Percentiles rank a stretch among this genome's conserved stretches.
Evolutionary conservation across 2,329 filamentous ascomycete species (phyloP).

Genomic region (Thermothelomyces thermophilus): DNA sequence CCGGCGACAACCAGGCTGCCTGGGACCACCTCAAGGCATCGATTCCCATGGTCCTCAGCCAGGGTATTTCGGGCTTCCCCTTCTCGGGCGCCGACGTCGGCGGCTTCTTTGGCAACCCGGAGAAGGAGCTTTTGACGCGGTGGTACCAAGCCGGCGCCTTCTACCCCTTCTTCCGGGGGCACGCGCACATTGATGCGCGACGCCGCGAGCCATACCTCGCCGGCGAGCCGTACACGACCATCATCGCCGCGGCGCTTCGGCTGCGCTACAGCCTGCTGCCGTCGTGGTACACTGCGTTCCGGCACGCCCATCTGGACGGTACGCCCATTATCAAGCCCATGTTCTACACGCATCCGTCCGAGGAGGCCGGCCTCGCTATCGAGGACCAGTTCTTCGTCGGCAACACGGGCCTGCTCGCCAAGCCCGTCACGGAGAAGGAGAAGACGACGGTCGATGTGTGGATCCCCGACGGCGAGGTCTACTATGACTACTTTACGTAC

Average conservation of each 20-base stretch:
- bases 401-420: constrained; percentile 80
- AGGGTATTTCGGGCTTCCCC: constrained; percentile 87
- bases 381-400: constrained; percentile 94
- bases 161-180: constrained; percentile 96
- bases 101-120: constrained; percentile 96
- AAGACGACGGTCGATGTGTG: constrained; percentile 71
- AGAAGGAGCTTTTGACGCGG: constrained; percentile 80
- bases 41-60: constrained; percentile 87
- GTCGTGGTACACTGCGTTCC: constrained; percentile 95
- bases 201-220: constrained; percentile 88
- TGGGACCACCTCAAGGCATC: constrained; percentile 89
- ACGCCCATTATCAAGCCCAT: constrained; percentile 86
- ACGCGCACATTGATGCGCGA: constrained; percentile 93
- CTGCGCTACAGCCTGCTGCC: constrained; percentile 86
- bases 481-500: constrained; percentile 95
- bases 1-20: constrained; percentile 88
- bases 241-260: constrained; percentile 81
- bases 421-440: constrained; percentile 77
- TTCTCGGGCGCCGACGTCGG: constrained; percentile 94
- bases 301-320: constrained; percentile 74
- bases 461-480: constrained; percentile 79
- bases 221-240: constrained; percentile 75
- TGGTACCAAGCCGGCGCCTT: constrained; percentile 98
- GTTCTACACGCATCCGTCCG: constrained; percentile 83
- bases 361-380: constrained; percentile 79